phyloP scores from a whole-genome alignment of 2,329 filamentous ascomycete species.

The Myriosclerotinia duriaeana region DNA sequence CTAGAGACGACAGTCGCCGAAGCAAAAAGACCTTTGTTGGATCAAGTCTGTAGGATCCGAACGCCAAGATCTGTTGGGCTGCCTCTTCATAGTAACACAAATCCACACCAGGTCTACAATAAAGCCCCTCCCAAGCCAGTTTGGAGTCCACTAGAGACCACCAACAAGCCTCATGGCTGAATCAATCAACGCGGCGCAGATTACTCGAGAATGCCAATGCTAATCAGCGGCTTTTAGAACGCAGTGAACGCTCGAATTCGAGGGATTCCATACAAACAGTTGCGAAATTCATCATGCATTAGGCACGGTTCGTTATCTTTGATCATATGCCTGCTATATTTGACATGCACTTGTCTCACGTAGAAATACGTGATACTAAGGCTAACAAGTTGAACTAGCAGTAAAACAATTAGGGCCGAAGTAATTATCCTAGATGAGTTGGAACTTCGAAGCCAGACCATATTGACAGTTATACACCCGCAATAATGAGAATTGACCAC shows the following conservation, averaged over 20 bases:
- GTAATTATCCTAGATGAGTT: background rate
- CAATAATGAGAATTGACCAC: background rate
- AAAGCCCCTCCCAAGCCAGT: background rate
- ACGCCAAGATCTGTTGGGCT: slow-evolving; percentile 1
- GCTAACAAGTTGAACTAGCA: background rate
- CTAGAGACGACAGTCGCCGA: background rate
- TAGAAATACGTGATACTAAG: background rate
- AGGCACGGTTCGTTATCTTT: background rate
- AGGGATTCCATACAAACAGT: background rate
- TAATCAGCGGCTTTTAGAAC: background rate
- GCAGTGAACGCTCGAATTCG: background rate
- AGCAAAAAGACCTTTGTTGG: background rate
- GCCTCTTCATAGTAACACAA: background rate
- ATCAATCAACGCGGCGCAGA: slow-evolving; percentile 1
- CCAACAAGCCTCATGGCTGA: slow-evolving; percentile 4
- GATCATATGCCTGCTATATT: background rate
- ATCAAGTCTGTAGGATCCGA: background rate
- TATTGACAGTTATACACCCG: background rate
- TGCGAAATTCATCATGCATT: background rate
- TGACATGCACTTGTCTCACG: background rate
- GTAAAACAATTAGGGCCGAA: background rate
- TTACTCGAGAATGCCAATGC: background rate
- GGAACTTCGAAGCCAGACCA: background rate
- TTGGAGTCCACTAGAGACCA: background rate
- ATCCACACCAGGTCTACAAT: background rate